These are phyloP conservation scores for Spathaspora girioi DNA, from an alignment of 805 yeast genomes.

Conservation along the genomic window DNA sequence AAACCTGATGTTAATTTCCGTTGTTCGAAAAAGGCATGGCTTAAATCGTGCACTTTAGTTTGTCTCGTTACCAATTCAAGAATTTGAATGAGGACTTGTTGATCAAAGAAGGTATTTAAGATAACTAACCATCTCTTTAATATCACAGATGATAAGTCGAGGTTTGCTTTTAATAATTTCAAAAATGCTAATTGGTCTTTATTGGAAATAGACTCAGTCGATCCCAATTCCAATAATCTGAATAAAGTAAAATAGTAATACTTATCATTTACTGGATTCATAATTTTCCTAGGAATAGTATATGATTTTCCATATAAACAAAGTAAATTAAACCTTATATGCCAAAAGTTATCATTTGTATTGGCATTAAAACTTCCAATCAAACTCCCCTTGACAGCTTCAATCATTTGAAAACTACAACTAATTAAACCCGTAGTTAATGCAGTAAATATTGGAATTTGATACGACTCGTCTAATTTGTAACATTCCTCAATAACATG, in stretches of 20 bases:
- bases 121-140: constrained; percentile 58
- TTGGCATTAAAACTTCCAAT: constrained; percentile 12
- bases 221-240: constrained; percentile 47
- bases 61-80: constrained; percentile 18
- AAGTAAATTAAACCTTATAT: constrained; percentile 43
- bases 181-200: constrained; percentile 10
- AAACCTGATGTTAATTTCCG: constrained; percentile 28
- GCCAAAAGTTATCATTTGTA: constrained; percentile 37
- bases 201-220: constrained; percentile 6
- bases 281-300: constrained; percentile 5
- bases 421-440: constrained; percentile 39
- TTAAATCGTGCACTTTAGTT: constrained; percentile 13
- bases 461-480: constrained; percentile 1
- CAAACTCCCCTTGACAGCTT: constrained; percentile 10
- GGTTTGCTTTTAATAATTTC: constrained; percentile 8
- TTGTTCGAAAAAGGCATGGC: constrained; percentile 49
- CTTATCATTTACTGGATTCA: constrained; percentile 8
- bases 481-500: constrained; percentile 5
- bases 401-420: constrained; percentile 19
- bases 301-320: constrained; percentile 33
- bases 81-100: constrained; percentile 23
- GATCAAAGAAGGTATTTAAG: constrained; percentile 29
- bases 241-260: constrained; percentile 38
- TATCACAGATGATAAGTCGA: constrained; percentile 11
- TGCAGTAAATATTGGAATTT: constrained; percentile 14